Evolutionary conservation across 768 basidiomycete species (phyloP), one percentile per base, ranked within the genome.

Genomic region (Termitomyces sp.): DNA sequence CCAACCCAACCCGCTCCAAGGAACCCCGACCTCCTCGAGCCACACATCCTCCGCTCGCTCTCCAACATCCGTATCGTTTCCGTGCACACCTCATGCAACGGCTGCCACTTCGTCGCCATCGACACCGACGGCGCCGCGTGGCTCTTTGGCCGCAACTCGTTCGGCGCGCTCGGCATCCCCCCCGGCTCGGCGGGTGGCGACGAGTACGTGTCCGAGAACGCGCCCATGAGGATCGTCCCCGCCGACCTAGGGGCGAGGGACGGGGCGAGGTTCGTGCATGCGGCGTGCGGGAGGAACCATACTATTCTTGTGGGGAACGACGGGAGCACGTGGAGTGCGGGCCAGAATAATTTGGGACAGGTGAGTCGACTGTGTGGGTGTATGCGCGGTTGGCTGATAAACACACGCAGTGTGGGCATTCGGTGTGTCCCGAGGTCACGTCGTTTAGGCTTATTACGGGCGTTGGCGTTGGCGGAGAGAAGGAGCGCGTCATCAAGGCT

Each of bases 41-140:
- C 94, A 0, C 83, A 94, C 71, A 91, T 96, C 64, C 80, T 98
- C 17, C 89, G 96, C 56, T 91, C 93, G 0, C 76, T 98, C 32
- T 79, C 83, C 67, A 94, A 95, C 68, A 78, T 95, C 72, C 83
- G 86, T 66, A 77, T 80, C 10, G 71, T 76, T 21, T 89, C 88
- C 8, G 71, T 94, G 51, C 86, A 94, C 68, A 79, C 89, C 10
- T 88, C 89, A 2, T 90, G 89, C 63, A 79, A 75, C 10, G 83
- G 83, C 7, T 92, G 89, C 66, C 90, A 94, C 67, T 86, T 82
- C 63, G 82, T 94, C 41, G 84, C 77, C 14, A 68, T 94, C 59
- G 89, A 91, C 73, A 62, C 79, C 23, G 79, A 86, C 52, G 94
- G 93, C 7, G 78, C 81, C 39, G 96, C 94, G 9, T 94, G 92